Evolutionary conservation across 495 filamentous ascomycete species (phyloP), one percentile per base, ranked within the genome.

Genomic region (Aspergillus cristatus): DNA sequence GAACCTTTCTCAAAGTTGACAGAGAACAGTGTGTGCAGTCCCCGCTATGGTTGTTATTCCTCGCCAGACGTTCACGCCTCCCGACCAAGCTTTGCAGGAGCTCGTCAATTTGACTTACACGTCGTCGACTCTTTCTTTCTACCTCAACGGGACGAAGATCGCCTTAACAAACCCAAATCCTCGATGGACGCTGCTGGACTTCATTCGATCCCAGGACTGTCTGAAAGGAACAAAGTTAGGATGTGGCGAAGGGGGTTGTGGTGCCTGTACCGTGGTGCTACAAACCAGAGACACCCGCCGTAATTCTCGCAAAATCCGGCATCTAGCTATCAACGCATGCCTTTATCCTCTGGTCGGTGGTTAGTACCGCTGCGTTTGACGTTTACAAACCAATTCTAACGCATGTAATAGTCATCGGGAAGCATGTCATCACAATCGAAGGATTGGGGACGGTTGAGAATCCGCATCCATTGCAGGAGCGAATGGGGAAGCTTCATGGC

Each of bases 371-470:
- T 28, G 13, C 25, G 14, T 30, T 8, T 20, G 26, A 14, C 28
- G 24, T 14, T 26, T 13, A 13, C 8, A 17, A 24, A 17, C 17
- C 12, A 28, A 3, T 12, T 18, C 17, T 16, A 24, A 17, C 26
- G 14, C 26, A 42, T 16, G 24, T 26, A 10, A 15, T 18, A 44
- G 75, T 98, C 11, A 91, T 96, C 62, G 91, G 91, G 16, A 98
- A 98, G 60, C 91, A 98, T 72, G 89, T 98, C 44, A 89, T 98
- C 48, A 98, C 91, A 6, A 79, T 98, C 10, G 91, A 98, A 60
- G 91, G 91, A n/a, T 94, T 98, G 57, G 91, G 91, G 7, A 83
- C 84, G 52, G 78, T 82, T 34, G 82, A 88, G 58, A 75, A 73
- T 26, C 91, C 91, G 8, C 91, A 98, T 67, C 85, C 91, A 3